Evolutionary conservation across 495 filamentous ascomycete genomes (phyloP).

Genomic region (Podospora sp.): DNA sequence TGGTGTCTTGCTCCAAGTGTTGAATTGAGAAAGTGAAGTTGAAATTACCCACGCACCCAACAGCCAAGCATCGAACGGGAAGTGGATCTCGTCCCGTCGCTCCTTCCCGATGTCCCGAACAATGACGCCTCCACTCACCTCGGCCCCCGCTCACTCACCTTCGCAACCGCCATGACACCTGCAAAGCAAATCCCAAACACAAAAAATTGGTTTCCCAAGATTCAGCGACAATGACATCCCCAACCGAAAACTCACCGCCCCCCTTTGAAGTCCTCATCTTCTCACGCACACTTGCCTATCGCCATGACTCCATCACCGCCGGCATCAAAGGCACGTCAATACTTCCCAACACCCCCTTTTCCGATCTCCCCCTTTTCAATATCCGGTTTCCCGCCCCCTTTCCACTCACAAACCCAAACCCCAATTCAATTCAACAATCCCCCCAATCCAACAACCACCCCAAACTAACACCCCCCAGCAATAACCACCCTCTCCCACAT

Average conservation of each 20-base stretch:
- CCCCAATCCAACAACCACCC: no score
- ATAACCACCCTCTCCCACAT: slow-evolving; percentile 5
- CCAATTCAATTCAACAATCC: no score
- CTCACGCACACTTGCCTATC: slow-evolving; percentile 39
- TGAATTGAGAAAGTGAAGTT: neutral
- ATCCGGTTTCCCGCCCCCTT: no score
- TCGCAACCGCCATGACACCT: neutral
- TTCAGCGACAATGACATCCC: neutral
- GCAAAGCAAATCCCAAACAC: no score
- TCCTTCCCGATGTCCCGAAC: no score
- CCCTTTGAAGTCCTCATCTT: slow-evolving; percentile 37
- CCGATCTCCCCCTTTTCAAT: no score
- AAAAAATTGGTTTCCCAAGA: neutral
- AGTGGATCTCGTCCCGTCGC: no score
- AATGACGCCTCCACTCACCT: no score
- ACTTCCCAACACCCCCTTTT: slow-evolving; percentile 26
- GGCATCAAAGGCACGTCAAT: slow-evolving; percentile 23
- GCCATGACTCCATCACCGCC: slow-evolving; percentile 42
- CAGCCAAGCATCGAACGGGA: no score
- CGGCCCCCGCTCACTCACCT: neutral
- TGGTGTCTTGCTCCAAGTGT: neutral
- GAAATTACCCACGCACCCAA: neutral
- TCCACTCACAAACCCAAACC: no score
- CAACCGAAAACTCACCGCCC: neutral
- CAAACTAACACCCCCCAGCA: neutral